A percentile compares a stretch with the other conserved stretches of the same genome.
phyloP scores from a whole-genome alignment of 2,329 filamentous ascomycete species.

The Helicocarpus griseus region DNA sequence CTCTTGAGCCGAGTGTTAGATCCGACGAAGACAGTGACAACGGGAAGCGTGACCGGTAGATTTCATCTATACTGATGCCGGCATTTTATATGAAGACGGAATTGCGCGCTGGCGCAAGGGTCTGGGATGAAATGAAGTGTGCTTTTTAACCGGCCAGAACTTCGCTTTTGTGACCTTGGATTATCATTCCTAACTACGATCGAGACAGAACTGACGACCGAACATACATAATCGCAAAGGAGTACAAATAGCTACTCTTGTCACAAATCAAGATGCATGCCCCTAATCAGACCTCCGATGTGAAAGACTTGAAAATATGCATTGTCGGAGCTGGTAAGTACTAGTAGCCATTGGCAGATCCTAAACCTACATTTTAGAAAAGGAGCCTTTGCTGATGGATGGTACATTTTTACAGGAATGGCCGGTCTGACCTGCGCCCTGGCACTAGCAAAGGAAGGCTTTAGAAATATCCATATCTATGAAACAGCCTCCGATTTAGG shows the following conservation, averaged over 20 bases:
- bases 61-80: background rate
- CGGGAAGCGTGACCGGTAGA: too few species aligned
- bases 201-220: too few species aligned
- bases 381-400: background rate
- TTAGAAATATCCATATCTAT: slow-evolving; percentile 62
- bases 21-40: background rate
- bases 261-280: background rate
- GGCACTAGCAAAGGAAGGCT: slow-evolving; percentile 65
- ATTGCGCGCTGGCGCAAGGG: background rate
- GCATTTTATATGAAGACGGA: background rate
- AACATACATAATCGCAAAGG: too few species aligned
- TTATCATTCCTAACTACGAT: too few species aligned
- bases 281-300: background rate
- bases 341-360: too few species aligned
- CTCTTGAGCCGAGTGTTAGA: background rate
- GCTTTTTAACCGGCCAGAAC: background rate
- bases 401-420: slow-evolving; percentile 49
- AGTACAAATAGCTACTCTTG: too few species aligned
- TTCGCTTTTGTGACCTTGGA: background rate
- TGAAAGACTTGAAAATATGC: slow-evolving; percentile 33
- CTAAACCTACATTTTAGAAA: background rate
- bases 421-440: slow-evolving; percentile 64
- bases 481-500: slow-evolving; percentile 64
- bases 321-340: slow-evolving; percentile 41
- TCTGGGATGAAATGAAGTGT: too few species aligned